Evolutionary conservation across 345 rosid genomes (phyloP).

Genomic region (Noccaea bulbosa): DNA sequence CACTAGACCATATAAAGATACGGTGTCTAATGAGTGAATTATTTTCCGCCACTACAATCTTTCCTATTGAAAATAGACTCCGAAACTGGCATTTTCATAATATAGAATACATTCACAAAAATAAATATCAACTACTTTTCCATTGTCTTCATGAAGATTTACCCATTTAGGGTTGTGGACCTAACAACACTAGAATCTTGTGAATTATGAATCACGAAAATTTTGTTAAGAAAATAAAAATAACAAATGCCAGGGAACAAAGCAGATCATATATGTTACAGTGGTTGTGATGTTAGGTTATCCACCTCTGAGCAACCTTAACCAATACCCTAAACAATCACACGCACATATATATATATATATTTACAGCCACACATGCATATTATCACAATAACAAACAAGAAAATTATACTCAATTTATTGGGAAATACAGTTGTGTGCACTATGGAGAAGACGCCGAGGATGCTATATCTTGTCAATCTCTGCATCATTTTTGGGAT

Average conservation of each 20-base stretch:
- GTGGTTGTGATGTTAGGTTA: slow-evolving; percentile 49
- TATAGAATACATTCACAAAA: neutral
- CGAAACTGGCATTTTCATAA: neutral
- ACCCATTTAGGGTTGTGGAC: slow-evolving; percentile 29
- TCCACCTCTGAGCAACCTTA: slow-evolving; percentile 46
- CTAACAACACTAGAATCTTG: slow-evolving; percentile 32
- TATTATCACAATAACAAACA: slow-evolving; percentile 16
- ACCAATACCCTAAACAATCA: slow-evolving; percentile 14
- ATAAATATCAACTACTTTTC: neutral
- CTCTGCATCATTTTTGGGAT: slow-evolving; percentile 40
- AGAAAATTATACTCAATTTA: neutral
- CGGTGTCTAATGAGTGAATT: neutral
- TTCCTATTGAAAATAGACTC: neutral
- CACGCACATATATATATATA: slow-evolving; percentile 7
- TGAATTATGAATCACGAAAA: slow-evolving; percentile 40
- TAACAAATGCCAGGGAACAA: slow-evolving; percentile 17
- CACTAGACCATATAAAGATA: neutral
- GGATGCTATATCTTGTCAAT: slow-evolving; percentile 42
- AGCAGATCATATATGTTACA: slow-evolving; percentile 31
- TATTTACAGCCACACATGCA: slow-evolving; percentile 6
- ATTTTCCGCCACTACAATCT: neutral
- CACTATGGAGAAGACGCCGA: slow-evolving; percentile 33
- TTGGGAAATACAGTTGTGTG: neutral
- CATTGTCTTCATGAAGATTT: slow-evolving; percentile 20
- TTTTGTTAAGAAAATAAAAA: neutral